Conservation (phyloP, 345 rosid genomes). For the Dimocarpus longan region DNA sequence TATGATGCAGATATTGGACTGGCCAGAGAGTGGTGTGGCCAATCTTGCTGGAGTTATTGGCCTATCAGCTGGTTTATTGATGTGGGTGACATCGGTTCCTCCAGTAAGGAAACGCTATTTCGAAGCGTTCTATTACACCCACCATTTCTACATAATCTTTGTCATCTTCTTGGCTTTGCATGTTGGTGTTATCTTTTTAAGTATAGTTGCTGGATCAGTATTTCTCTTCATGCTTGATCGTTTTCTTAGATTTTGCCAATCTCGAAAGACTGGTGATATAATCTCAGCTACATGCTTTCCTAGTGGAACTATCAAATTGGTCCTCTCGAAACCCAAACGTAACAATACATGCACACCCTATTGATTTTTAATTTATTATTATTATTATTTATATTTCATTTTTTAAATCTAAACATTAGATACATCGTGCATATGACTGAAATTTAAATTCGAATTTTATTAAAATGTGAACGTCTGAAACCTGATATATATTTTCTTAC, state of each 20-base stretch:
- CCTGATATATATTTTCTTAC: too few relatives aligned
- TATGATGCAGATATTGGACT: slow-evolving; percentile 40
- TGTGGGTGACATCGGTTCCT: slow-evolving; percentile 51
- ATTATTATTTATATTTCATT: too few relatives aligned
- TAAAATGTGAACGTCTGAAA: too few relatives aligned
- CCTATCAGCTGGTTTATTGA: slow-evolving; percentile 40
- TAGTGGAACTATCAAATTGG: slow-evolving; percentile 46
- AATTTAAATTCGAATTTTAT: too few relatives aligned
- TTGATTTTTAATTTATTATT: too few relatives aligned
- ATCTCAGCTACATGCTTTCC: slow-evolving; percentile 47
- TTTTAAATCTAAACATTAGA: background rate
- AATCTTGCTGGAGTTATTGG: slow-evolving; percentile 48
- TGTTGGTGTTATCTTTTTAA: slow-evolving; percentile 42
- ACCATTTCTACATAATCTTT: slow-evolving; percentile 52
- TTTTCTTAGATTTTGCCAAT: slow-evolving; percentile 51
- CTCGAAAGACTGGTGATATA: slow-evolving; percentile 39
- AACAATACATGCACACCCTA: background rate
- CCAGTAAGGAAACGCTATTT: slow-evolving; percentile 43
- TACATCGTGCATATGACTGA: background rate
- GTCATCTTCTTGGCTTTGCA: slow-evolving; percentile 49
- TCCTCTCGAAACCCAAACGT: slow-evolving; percentile 44
- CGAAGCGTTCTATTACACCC: slow-evolving; percentile 54
- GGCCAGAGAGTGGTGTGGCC: slow-evolving; percentile 42
- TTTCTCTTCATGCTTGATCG: slow-evolving; percentile 52
- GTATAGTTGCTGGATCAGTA: slow-evolving; percentile 41